Evolutionary conservation across 2,329 filamentous ascomycete genomes (phyloP).

Genomic region (Gaeumannomyces tritici): DNA sequence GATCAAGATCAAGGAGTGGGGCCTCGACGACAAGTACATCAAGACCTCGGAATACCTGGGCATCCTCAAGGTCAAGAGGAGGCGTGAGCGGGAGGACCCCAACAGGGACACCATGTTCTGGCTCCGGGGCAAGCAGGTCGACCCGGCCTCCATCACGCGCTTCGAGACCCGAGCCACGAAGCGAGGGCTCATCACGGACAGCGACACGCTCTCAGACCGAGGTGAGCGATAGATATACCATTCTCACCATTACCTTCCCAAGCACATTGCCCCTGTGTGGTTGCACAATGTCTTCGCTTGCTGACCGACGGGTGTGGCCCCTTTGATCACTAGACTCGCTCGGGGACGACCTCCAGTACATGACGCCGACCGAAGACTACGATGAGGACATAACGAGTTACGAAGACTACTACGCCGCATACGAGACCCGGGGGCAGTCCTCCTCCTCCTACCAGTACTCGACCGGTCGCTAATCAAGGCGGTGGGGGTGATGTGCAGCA

Average conservation of each 20-base stretch:
- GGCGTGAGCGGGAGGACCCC: slow-evolving; percentile 12
- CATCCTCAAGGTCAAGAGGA: slow-evolving; percentile 18
- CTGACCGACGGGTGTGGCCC: not conserved
- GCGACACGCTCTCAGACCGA: not conserved
- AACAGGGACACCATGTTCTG: slow-evolving; percentile 16
- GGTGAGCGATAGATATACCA: not conserved
- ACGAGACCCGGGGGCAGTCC: not conserved
- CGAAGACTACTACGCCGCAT: not conserved
- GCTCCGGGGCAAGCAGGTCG: slow-evolving; percentile 14
- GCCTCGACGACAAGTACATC: slow-evolving; percentile 22
- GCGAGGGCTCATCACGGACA: slow-evolving; percentile 3
- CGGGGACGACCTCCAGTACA: not conserved
- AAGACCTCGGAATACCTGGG: slow-evolving; percentile 21
- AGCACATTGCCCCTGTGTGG: too few relatives aligned
- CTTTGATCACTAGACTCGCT: not conserved
- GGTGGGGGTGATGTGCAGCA: too few relatives aligned
- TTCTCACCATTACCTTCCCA: not conserved
- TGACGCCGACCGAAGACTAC: not conserved
- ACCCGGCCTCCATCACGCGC: slow-evolving; percentile 6
- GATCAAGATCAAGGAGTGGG: slow-evolving; percentile 22
- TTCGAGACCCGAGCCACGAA: slow-evolving; percentile 9
- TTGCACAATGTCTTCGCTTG: not conserved
- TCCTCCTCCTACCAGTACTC: not conserved
- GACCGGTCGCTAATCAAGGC: too few relatives aligned
- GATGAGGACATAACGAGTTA: not conserved